A percentile compares a stretch with the other conserved stretches of the same genome.
These are phyloP conservation scores for Mucor ambiguus DNA, from an alignment of 371 early-diverging fungal species.

Conservation along the genomic window DNA sequence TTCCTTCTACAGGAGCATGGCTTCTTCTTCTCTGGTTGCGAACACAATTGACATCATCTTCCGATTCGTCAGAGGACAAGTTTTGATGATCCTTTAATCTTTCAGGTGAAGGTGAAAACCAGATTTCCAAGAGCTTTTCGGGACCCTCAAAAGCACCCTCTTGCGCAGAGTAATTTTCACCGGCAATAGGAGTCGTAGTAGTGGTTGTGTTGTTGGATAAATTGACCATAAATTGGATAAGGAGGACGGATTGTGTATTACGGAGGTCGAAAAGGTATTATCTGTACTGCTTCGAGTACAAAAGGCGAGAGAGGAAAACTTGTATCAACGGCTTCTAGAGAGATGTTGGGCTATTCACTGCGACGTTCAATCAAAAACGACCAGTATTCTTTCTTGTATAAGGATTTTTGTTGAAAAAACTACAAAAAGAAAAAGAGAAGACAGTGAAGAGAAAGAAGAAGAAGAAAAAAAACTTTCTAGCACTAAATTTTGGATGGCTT, in stretches of 20 bases:
- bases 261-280: conserved; percentile 29
- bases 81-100: conserved; percentile 32
- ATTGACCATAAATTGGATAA: conserved; percentile 8
- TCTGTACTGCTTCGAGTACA: conserved; percentile 29
- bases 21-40: conserved; percentile 8
- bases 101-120: conserved; percentile 73
- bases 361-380: conserved; percentile 16
- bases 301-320: conserved; percentile 11
- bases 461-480: not conserved
- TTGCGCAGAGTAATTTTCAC: conserved; percentile 46
- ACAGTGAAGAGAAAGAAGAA: conserved; percentile 10
- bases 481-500: not conserved
- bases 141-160: conserved; percentile 86
- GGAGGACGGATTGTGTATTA: conserved; percentile 6
- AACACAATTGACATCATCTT: conserved; percentile 19
- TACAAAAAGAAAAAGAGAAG: conserved; percentile 4
- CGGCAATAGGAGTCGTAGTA: conserved; percentile 23
- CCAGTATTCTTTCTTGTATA: conserved; percentile 14
- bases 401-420: conserved; percentile 9
- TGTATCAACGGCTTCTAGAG: conserved; percentile 28
- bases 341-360: conserved; percentile 32
- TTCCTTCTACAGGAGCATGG: conserved; percentile 15
- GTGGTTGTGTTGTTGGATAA: conserved; percentile 7
- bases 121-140: conserved; percentile 95
- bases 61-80: conserved; percentile 29